Evolutionary conservation across 208 protist species (phyloP), one percentile per base, ranked within the genome.

Genomic region (Crithidia sp.): DNA sequence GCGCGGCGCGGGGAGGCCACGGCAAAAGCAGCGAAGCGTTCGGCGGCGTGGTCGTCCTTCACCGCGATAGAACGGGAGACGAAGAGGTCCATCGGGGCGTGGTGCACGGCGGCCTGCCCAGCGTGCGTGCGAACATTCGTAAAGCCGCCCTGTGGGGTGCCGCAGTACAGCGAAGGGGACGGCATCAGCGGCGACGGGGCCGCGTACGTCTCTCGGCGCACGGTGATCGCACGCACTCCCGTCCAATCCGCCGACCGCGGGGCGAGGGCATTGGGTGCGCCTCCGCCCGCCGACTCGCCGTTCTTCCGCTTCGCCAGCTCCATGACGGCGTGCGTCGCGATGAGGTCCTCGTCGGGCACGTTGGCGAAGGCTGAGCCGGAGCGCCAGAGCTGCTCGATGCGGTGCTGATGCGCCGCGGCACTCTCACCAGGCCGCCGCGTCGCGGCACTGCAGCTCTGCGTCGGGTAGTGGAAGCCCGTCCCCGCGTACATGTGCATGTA

Each of bases 161-260:
- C 61, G 71, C 55, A 78, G 69, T 57, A 89, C 49, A 54, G 79
- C 56, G 55, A 81, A 61, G 65, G 86, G 66, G 75, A 83, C 74
- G 60, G 79, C 53, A 79, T 78, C 28, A 82, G 56, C 16, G 72
- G 67, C 16, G 75, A 81, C 17, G 66, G 66, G 44, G 67, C 76
- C 50, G 68, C 71, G 68, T 79, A 72, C 67, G 65, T 77, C 81
- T 81, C 72, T 55, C 56, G 69, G 12, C 19, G 69, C 72, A 85
- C 8, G 53, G 54, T 61, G 54, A 80, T 60, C 56, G 12, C 74
- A 19, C 56, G 65, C 53, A 80, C 64, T 14, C 19, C 74, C 47
- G 56, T 67, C 55, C 52, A 76, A 62, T 76, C 71, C 14, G 19
- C 50, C 65, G 40, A 43, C 55, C 13, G n/a, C 10, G 61, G 13